Percentiles rank a stretch among this genome's conserved stretches.
These are phyloP conservation scores for Sphaerostilbella broomeana DNA, from an alignment of 2,329 filamentous ascomycete species.

Conservation along the genomic window DNA sequence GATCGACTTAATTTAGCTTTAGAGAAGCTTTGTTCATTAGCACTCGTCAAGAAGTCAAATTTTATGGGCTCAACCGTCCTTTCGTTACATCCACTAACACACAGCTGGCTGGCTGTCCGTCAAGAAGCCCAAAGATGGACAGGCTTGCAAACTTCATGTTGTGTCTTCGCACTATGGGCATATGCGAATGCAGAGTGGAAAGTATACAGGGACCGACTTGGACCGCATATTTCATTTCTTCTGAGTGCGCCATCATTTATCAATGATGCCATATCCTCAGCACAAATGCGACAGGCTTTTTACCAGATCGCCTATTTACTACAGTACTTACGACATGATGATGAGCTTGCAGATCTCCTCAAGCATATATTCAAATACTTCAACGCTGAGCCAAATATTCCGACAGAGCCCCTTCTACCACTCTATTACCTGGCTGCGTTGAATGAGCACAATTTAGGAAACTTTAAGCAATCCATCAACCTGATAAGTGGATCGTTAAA, in stretches of 20 bases:
- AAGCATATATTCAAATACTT: background rate
- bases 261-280: background rate
- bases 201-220: slow-evolving; percentile 1
- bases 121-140: background rate
- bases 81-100: slow-evolving; percentile 8
- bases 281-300: background rate
- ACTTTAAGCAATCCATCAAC: too few species aligned
- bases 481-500: too few species aligned
- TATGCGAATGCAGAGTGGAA: slow-evolving; percentile 1
- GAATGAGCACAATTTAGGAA: background rate
- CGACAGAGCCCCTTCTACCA: background rate
- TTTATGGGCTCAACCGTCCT: background rate
- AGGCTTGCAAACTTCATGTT: slow-evolving; percentile 2
- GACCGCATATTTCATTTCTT: slow-evolving; percentile 3
- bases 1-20: background rate
- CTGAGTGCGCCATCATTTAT: background rate
- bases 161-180: background rate
- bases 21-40: slow-evolving; percentile 1
- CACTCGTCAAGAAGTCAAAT: background rate
- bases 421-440: background rate
- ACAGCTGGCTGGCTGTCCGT: slow-evolving; percentile 4
- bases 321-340: background rate
- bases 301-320: background rate
- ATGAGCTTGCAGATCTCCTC: slow-evolving; percentile 4
- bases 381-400: background rate